Conservation (phyloP, 2,329 filamentous ascomycete species). For the Verticillium klebahnii region DNA sequence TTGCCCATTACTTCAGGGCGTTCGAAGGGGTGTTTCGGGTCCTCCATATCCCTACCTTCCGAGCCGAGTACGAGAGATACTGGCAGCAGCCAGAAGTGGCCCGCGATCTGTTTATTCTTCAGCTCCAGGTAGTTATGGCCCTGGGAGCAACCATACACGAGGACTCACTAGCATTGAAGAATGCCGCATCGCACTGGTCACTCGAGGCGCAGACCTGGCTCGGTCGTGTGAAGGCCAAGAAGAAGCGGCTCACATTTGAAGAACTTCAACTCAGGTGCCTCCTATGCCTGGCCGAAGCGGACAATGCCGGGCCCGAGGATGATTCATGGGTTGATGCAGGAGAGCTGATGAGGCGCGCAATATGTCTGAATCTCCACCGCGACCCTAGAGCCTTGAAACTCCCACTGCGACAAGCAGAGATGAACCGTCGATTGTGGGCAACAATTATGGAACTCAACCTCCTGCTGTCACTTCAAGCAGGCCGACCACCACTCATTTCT, state of each 20-base stretch:
- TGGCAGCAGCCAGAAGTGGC: conserved; percentile 36
- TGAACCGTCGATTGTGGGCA: conserved; percentile 51
- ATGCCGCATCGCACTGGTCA: conserved; percentile 41
- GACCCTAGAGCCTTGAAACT: conserved; percentile 38
- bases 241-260: conserved; percentile 35
- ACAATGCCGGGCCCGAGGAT: conserved; percentile 41
- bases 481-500: conserved; percentile 42
- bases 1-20: conserved; percentile 48
- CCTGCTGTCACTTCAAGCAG: conserved; percentile 46
- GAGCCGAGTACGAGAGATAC: conserved; percentile 44
- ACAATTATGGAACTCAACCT: conserved; percentile 49
- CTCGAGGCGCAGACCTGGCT: conserved; percentile 48
- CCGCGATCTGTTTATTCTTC: conserved; percentile 41
- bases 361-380: conserved; percentile 53
- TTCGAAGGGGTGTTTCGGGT: conserved; percentile 53
- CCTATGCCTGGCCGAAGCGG: conserved; percentile 41
- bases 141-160: conserved; percentile 44
- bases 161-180: conserved; percentile 34
- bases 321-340: conserved; percentile 47
- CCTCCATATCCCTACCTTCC: conserved; percentile 52
- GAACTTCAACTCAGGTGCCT: conserved; percentile 48
- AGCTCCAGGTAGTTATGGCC: conserved; percentile 48
- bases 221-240: conserved; percentile 38
- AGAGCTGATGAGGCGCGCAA: conserved; percentile 42
- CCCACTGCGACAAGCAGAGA: conserved; percentile 13